Percentiles rank a stretch among this genome's conserved stretches.
These are phyloP conservation scores for Gardenia jasminoides DNA, from an alignment of 257 asterid species.

Conservation along the genomic window DNA sequence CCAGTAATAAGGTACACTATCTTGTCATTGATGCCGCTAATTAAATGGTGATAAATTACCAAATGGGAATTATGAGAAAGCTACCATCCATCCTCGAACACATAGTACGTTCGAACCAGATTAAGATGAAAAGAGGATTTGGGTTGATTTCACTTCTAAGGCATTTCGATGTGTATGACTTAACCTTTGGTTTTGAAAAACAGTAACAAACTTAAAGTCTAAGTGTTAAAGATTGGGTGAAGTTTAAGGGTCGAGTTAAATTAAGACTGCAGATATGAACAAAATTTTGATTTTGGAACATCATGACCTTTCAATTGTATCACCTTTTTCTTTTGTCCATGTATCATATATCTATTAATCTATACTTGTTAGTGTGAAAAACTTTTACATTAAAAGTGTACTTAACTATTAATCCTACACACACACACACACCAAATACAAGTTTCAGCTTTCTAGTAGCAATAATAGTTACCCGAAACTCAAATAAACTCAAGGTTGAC, in stretches of 20 bases:
- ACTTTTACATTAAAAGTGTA: too few species aligned
- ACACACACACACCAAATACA: too few species aligned
- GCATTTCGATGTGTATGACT: background rate
- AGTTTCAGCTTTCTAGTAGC: too few species aligned
- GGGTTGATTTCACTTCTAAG: too few species aligned
- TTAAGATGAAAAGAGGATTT: too few species aligned
- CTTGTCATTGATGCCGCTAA: background rate
- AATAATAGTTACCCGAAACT: too few species aligned
- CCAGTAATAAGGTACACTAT: background rate
- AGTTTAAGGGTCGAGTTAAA: background rate
- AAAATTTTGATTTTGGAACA: background rate
- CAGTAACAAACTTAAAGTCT: too few species aligned
- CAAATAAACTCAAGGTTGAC: background rate
- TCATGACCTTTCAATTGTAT: background rate
- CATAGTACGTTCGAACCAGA: background rate
- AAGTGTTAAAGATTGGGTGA: background rate
- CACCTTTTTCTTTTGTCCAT: too few species aligned
- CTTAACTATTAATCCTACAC: too few species aligned
- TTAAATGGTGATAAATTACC: background rate
- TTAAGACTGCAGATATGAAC: background rate
- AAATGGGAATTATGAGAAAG: background rate
- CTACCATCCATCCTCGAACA: background rate
- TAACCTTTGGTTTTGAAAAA: too few species aligned
- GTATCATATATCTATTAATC: too few species aligned
- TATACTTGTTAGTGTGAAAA: too few species aligned